A percentile compares a stretch with the other conserved stretches of the same genome.
Conservation (phyloP, 768 basidiomycete species). For the Dioszegia aurantiaca region DNA sequence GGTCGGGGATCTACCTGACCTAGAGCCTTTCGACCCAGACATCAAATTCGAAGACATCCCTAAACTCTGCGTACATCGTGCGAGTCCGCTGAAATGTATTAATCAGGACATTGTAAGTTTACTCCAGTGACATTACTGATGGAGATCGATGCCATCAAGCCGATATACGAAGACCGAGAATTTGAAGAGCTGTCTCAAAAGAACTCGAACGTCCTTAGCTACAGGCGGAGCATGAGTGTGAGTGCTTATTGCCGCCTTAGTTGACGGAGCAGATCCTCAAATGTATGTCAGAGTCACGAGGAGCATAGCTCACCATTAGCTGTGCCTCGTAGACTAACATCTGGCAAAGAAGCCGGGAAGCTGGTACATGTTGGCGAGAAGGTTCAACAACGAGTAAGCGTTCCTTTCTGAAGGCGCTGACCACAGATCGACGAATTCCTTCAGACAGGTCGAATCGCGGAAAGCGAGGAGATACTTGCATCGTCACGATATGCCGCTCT, state of each 20-base stretch:
- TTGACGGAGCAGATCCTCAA: conserved; percentile 34
- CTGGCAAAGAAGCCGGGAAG: conserved; percentile 46
- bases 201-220: conserved; percentile 50
- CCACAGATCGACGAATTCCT: conserved; percentile 50
- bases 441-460: conserved; percentile 34
- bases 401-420: not conserved
- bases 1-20: conserved; percentile 25
- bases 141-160: conserved; percentile 50
- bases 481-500: conserved; percentile 40
- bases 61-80: conserved; percentile 32
- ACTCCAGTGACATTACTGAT: not conserved
- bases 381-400: conserved; percentile 45
- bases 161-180: conserved; percentile 46
- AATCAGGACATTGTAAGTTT: conserved; percentile 51
- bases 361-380: conserved; percentile 45
- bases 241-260: conserved; percentile 10
- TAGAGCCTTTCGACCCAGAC: conserved; percentile 33
- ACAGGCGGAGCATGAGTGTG: conserved; percentile 49
- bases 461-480: conserved; percentile 39
- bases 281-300: conserved; percentile 9
- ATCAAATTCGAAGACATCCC: conserved; percentile 42
- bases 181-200: conserved; percentile 47
- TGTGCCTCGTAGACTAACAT: conserved; percentile 41
- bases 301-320: conserved; percentile 26
- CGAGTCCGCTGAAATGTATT: conserved; percentile 45